Conservation (phyloP, 805 yeast genomes). For the Pichia rugopelliculosa region DNA sequence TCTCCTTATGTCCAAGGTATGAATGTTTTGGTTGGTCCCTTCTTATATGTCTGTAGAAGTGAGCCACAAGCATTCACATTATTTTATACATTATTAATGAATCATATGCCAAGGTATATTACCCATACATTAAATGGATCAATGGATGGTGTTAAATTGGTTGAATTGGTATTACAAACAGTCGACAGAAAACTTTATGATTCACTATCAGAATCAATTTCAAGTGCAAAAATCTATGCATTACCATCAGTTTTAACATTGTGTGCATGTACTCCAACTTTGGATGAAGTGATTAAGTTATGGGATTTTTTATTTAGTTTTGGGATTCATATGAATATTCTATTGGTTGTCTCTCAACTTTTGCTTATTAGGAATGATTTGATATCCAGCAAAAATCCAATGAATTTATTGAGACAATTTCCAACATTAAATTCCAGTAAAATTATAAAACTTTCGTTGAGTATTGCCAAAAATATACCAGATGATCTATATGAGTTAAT, state of each 20-base stretch:
- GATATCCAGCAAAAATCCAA: slow-evolving; percentile 59
- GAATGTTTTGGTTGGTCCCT: slow-evolving; percentile 81
- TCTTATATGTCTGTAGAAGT: slow-evolving; percentile 63
- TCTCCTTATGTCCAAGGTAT: slow-evolving; percentile 81
- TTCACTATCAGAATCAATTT: slow-evolving; percentile 51
- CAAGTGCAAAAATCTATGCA: slow-evolving; percentile 82
- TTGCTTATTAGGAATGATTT: slow-evolving; percentile 59
- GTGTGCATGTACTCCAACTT: slow-evolving; percentile 83
- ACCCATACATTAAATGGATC: slow-evolving; percentile 76
- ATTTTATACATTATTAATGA: slow-evolving; percentile 52
- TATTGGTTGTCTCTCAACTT: slow-evolving; percentile 78
- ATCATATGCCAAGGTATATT: slow-evolving; percentile 70
- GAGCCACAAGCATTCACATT: slow-evolving; percentile 83
- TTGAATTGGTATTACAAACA: slow-evolving; percentile 64
- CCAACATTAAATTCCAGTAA: slow-evolving; percentile 68
- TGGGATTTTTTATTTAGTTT: slow-evolving; percentile 93
- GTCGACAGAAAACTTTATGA: slow-evolving; percentile 67
- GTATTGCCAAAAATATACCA: slow-evolving; percentile 72
- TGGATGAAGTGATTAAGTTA: slow-evolving; percentile 61
- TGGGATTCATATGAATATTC: slow-evolving; percentile 80
- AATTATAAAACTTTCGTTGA: slow-evolving; percentile 68
- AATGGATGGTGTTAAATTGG: slow-evolving; percentile 62
- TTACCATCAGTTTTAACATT: slow-evolving; percentile 77
- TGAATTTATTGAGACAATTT: slow-evolving; percentile 64
- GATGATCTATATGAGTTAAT: slow-evolving; percentile 54